Conservation (phyloP, 495 filamentous ascomycete species). For the Clohesyomyces aquaticus region DNA sequence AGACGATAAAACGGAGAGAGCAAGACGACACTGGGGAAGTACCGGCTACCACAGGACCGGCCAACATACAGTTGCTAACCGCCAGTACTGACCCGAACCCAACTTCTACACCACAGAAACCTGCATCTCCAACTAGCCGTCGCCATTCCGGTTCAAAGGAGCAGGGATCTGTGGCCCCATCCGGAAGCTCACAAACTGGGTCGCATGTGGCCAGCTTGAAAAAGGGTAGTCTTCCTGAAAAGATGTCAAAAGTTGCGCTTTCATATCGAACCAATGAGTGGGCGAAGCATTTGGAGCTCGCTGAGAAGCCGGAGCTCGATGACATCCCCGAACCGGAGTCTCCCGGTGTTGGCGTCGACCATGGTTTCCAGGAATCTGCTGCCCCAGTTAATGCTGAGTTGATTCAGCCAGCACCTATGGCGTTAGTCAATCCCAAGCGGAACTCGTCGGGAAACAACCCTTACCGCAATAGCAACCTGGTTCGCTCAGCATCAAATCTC, state of each 20-base stretch:
- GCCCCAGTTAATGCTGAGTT: slow-evolving; percentile 24
- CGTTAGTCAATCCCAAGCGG: slow-evolving; percentile 12
- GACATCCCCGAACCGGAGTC: slow-evolving; percentile 43
- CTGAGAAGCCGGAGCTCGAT: slow-evolving; percentile 76
- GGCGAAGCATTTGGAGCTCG: slow-evolving; percentile 84
- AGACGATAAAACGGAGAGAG: background rate
- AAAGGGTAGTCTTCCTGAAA: slow-evolving; percentile 54
- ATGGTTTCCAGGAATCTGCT: slow-evolving; percentile 32
- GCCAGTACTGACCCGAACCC: slow-evolving; percentile 37
- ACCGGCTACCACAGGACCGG: background rate
- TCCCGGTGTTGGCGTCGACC: slow-evolving; percentile 43
- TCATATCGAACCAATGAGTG: slow-evolving; percentile 94
- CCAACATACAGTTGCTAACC: slow-evolving; percentile 28
- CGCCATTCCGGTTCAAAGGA: slow-evolving; percentile 32
- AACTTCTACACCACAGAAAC: slow-evolving; percentile 10
- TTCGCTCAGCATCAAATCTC: slow-evolving; percentile 28
- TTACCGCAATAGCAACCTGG: slow-evolving; percentile 20
- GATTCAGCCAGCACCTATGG: slow-evolving; percentile 1
- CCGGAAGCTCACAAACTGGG: slow-evolving; percentile 48
- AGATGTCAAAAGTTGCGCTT: slow-evolving; percentile 71
- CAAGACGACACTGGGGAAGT: background rate
- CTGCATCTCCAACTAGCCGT: slow-evolving; percentile 7
- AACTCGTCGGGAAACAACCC: slow-evolving; percentile 16
- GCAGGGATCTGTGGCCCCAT: slow-evolving; percentile 46
- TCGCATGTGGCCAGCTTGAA: slow-evolving; percentile 51